These are phyloP conservation scores for Candida schatavii DNA, from an alignment of 805 yeast genomes.

Conservation along the genomic window DNA sequence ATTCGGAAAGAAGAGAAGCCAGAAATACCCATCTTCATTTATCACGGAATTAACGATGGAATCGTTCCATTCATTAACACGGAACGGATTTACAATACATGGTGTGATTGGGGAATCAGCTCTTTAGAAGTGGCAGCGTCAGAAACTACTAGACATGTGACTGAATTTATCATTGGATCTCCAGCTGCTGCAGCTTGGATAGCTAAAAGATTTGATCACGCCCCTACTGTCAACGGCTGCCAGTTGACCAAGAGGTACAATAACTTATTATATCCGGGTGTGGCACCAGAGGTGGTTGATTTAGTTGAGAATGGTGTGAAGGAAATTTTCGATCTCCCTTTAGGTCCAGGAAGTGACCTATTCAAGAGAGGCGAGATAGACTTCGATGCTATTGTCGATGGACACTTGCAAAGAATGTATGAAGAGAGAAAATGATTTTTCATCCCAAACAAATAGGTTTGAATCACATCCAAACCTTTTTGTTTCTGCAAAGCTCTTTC, in stretches of 20 bases:
- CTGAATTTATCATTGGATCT: constrained; percentile 12
- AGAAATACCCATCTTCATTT: constrained; percentile 18
- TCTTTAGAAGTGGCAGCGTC: constrained; percentile 8
- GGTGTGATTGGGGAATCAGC: constrained; percentile 23
- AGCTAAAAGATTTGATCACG: constrained; percentile 20
- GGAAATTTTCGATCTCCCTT: constrained; percentile 14
- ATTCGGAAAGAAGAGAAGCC: constrained; percentile 12
- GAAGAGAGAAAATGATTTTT: not conserved
- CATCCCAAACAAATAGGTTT: too few relatives aligned
- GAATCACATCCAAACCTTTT: too few relatives aligned
- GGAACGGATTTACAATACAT: constrained; percentile 16
- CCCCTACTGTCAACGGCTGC: constrained; percentile 47
- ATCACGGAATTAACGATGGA: constrained; percentile 17
- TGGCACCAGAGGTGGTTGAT: constrained; percentile 41
- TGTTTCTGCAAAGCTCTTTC: too few relatives aligned
- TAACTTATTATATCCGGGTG: constrained; percentile 43
- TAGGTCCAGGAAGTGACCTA: constrained; percentile 12
- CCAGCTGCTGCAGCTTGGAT: constrained; percentile 23
- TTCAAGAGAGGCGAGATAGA: constrained; percentile 6
- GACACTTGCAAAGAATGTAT: not conserved
- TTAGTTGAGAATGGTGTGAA: constrained; percentile 13
- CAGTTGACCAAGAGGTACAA: constrained; percentile 50
- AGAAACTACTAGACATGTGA: constrained; percentile 6
- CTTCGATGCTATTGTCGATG: constrained; percentile 9
- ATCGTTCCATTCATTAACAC: constrained; percentile 15